A percentile compares a stretch with the other conserved stretches of the same genome.
Evolutionary conservation across 441 rosid genomes (phyloP).

Genomic region (Lagerstroemia fauriei): DNA sequence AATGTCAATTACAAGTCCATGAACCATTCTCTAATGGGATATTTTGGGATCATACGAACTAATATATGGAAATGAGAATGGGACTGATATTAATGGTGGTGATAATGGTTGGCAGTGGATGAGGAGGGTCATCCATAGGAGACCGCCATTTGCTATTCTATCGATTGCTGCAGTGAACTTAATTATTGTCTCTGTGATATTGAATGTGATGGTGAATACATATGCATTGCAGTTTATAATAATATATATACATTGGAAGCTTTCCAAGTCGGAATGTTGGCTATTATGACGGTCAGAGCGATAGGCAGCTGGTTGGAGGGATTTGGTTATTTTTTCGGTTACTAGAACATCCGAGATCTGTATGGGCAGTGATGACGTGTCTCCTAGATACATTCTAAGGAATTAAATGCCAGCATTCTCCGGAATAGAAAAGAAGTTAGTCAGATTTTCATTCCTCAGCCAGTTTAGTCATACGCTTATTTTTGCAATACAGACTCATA

Average conservation of each 20-base stretch:
- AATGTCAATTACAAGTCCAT: background rate
- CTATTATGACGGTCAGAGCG: background rate
- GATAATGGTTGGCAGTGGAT: background rate
- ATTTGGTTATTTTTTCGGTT: background rate
- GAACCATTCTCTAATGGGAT: background rate
- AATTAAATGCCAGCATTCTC: background rate
- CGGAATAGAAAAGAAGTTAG: background rate
- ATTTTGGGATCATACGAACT: background rate
- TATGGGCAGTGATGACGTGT: background rate
- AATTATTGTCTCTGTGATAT: background rate
- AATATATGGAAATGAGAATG: background rate
- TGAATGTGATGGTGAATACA: background rate
- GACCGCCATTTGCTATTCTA: background rate
- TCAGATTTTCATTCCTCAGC: background rate
- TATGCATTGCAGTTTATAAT: background rate
- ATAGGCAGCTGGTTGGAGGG: background rate
- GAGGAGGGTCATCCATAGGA: background rate
- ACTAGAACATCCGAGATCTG: background rate
- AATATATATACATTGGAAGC: background rate
- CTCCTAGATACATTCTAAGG: background rate
- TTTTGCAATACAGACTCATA: background rate
- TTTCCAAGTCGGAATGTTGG: background rate
- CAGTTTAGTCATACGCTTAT: background rate
- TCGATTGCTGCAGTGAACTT: background rate
- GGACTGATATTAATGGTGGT: background rate